Percentiles rank a stretch among this genome's conserved stretches.
Evolutionary conservation across 371 early-diverging fungal genomes (phyloP).

Genomic region (Coemansia sp.): DNA sequence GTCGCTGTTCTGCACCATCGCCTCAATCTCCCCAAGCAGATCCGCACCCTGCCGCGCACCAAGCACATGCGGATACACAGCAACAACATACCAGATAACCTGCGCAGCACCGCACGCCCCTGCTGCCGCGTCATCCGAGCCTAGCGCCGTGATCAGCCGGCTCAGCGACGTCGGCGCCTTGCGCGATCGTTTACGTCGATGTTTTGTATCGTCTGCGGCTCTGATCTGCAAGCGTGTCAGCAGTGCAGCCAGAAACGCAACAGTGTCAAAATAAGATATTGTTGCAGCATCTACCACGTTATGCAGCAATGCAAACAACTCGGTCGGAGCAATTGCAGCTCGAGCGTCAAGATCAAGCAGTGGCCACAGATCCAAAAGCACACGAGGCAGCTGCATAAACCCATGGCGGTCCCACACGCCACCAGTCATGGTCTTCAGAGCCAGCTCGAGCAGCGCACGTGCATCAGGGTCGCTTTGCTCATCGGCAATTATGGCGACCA

Average conservation of each 20-base stretch:
- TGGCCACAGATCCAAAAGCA: conserved; percentile 30
- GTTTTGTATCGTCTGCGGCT: neutral
- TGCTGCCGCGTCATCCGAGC: conserved; percentile 13
- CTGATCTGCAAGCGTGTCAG: neutral
- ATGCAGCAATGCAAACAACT: conserved; percentile 15
- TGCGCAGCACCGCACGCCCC: conserved; percentile 37
- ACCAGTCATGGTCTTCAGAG: conserved; percentile 23
- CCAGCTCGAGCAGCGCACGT: conserved; percentile 24
- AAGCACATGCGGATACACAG: conserved; percentile 17
- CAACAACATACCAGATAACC: conserved; percentile 28
- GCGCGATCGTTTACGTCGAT: conserved; percentile 35
- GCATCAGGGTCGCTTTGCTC: conserved; percentile 4
- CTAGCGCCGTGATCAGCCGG: conserved; percentile 24
- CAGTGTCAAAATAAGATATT: conserved; percentile 39
- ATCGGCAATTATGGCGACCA: conserved; percentile 3
- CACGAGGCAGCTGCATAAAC: conserved; percentile 41
- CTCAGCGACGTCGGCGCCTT: conserved; percentile 26
- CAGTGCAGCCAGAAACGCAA: conserved; percentile 18
- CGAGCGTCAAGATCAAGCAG: neutral
- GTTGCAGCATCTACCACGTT: conserved; percentile 16
- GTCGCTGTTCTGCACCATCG: conserved; percentile 20
- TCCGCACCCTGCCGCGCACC: conserved; percentile 11
- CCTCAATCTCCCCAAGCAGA: conserved; percentile 13
- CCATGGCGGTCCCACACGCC: conserved; percentile 38
- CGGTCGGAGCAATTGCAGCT: neutral